phyloP scores from a whole-genome alignment of 306 rosid species.

The Vachellia pachyceras region DNA sequence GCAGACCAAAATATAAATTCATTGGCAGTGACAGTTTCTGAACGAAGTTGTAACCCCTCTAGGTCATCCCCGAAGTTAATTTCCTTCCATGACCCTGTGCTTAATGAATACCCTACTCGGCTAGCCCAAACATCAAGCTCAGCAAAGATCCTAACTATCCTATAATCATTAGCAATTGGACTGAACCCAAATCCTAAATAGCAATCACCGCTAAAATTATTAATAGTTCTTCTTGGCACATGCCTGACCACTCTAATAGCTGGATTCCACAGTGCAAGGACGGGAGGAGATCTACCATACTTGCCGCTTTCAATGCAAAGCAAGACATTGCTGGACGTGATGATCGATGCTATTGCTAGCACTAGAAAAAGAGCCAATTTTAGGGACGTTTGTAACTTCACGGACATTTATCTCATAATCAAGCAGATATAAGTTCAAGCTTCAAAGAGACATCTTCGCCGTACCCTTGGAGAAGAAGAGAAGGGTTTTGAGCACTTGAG shows the following conservation, averaged over 20 bases:
- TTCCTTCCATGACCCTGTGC: slow-evolving; percentile 18
- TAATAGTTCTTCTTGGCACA: neutral
- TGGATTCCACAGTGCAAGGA: neutral
- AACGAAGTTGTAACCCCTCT: neutral
- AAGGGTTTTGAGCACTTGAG: too few species aligned
- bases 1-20: slow-evolving; percentile 30
- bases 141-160: slow-evolving; percentile 5
- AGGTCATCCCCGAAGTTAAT: neutral
- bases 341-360: too few species aligned
- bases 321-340: neutral
- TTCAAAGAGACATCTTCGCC: neutral
- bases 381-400: neutral
- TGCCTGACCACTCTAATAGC: neutral
- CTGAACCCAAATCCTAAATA: slow-evolving; percentile 25
- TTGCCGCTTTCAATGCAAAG: neutral
- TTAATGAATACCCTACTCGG: neutral
- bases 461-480: neutral
- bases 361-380: too few species aligned
- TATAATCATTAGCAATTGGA: slow-evolving; percentile 26
- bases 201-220: too few species aligned
- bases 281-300: neutral
- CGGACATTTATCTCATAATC: neutral
- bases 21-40: neutral
- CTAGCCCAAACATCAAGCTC: neutral
- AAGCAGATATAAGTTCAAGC: neutral